Percentiles rank a stretch among this genome's conserved stretches.
phyloP scores from a whole-genome alignment of 257 asterid species.

The Dorcoceras hygrometricum region DNA sequence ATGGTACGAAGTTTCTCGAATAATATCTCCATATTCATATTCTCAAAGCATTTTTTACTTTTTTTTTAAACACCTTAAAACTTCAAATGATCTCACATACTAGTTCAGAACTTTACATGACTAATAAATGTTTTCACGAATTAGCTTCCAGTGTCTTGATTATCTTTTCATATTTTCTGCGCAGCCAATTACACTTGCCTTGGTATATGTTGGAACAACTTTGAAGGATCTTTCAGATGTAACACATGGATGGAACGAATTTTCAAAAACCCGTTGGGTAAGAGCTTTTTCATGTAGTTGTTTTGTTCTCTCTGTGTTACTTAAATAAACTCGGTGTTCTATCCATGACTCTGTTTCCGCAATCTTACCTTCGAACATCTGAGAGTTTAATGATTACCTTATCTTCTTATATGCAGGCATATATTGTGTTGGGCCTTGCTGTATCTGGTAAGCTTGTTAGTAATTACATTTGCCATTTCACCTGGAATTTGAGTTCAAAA shows the following conservation, averaged over 20 bases:
- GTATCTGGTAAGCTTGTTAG: slow-evolving; percentile 74
- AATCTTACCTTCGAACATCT: no score
- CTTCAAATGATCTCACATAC: slow-evolving; percentile 8
- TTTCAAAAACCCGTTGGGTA: slow-evolving; percentile 91
- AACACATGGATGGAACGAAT: slow-evolving; percentile 92
- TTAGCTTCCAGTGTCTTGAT: no score
- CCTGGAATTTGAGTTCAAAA: not conserved
- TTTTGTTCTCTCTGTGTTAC: slow-evolving; percentile 7
- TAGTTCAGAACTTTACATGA: slow-evolving; percentile 4
- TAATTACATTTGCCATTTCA: not conserved
- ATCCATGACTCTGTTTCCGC: not conserved
- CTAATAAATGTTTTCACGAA: not conserved
- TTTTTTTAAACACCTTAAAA: not conserved
- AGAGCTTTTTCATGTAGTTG: slow-evolving; percentile 20
- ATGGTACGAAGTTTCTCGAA: slow-evolving; percentile 50
- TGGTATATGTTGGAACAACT: slow-evolving; percentile 96
- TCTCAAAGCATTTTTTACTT: not conserved
- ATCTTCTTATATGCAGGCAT: slow-evolving; percentile 64
- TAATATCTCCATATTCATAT: slow-evolving; percentile 13
- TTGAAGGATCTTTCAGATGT: slow-evolving; percentile 96
- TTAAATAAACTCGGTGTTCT: not conserved
- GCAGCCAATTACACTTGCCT: slow-evolving; percentile 93
- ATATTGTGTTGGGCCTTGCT: slow-evolving; percentile 58
- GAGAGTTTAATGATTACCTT: not conserved
- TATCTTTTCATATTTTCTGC: slow-evolving; percentile 22